phyloP scores from a whole-genome alignment of 768 basidiomycete genomes.

The Cystobasidium tubakii region DNA sequence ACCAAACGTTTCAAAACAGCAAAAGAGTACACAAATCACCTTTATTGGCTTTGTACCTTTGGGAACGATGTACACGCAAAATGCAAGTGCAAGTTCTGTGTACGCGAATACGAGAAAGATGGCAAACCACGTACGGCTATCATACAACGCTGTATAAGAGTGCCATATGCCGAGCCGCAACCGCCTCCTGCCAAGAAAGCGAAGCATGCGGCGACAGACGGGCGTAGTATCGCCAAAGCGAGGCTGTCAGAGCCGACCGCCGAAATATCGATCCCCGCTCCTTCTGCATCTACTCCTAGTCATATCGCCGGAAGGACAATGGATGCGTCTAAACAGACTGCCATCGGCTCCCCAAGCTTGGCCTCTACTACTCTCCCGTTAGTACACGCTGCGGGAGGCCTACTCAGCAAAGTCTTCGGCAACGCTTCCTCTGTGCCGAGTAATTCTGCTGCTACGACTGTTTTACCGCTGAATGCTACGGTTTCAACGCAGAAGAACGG shows the following conservation, averaged over 20 bases:
- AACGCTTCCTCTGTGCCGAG: background rate
- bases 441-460: background rate
- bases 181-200: background rate
- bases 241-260: background rate
- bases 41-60: slow-evolving; percentile 21
- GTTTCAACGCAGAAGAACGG: background rate
- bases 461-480: background rate
- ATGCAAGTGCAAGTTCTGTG: slow-evolving; percentile 28
- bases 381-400: background rate
- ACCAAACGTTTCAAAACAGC: slow-evolving; percentile 4
- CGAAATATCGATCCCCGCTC: background rate
- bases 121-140: slow-evolving; percentile 2
- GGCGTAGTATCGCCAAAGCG: too few species aligned
- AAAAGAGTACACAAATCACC: slow-evolving; percentile 28
- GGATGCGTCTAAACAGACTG: too few species aligned
- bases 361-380: background rate
- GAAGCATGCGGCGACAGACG: too few species aligned
- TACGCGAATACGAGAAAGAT: background rate
- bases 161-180: background rate
- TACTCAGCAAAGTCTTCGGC: background rate
- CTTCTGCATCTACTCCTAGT: background rate
- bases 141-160: background rate
- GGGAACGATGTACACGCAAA: background rate
- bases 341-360: background rate
- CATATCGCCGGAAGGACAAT: too few species aligned